Conservation (phyloP, 371 early-diverging fungal species). For the Saksenaea oblongispora region DNA sequence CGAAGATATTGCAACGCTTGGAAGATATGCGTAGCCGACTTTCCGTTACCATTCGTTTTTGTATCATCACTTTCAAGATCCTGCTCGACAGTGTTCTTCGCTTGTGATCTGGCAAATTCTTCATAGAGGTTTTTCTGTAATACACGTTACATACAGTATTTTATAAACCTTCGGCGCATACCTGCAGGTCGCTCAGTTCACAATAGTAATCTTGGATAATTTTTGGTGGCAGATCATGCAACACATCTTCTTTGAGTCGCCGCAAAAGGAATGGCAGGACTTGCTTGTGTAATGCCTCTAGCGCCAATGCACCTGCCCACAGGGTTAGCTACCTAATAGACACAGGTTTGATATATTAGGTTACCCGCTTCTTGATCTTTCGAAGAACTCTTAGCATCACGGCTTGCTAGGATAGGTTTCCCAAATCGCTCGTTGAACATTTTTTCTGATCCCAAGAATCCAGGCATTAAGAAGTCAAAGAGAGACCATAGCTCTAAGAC, state of each 20-base stretch:
- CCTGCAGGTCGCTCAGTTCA: slow-evolving; percentile 87
- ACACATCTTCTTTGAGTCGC: slow-evolving; percentile 98
- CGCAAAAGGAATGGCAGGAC: slow-evolving; percentile 97
- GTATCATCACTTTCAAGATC: slow-evolving; percentile 36
- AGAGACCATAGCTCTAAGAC: slow-evolving; percentile 97
- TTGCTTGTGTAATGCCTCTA: slow-evolving; percentile 95
- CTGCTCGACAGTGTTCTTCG: slow-evolving; percentile 55
- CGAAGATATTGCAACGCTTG: slow-evolving; percentile 96
- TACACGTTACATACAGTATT: neutral
- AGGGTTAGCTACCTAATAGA: slow-evolving; percentile 9
- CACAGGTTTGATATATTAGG: neutral
- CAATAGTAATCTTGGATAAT: slow-evolving; percentile 99
- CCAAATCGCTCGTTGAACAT: slow-evolving; percentile 90
- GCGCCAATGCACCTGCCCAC: slow-evolving; percentile 75
- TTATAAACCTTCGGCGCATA: neutral
- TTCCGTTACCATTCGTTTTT: slow-evolving; percentile 28
- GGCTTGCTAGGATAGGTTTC: slow-evolving; percentile 88
- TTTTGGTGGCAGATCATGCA: slow-evolving; percentile 99
- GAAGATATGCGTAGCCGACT: slow-evolving; percentile 87
- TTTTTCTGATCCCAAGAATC: slow-evolving; percentile 88
- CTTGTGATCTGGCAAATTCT: slow-evolving; percentile 75
- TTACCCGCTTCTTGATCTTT: slow-evolving; percentile 78
- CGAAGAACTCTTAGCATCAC: slow-evolving; percentile 86
- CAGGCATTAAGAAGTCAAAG: slow-evolving; percentile 98
- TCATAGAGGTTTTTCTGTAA: slow-evolving; percentile 84